A percentile compares a stretch with the other conserved stretches of the same genome.
Evolutionary conservation across 2,329 filamentous ascomycete genomes (phyloP).

Genomic region (Ascochyta rabiei): DNA sequence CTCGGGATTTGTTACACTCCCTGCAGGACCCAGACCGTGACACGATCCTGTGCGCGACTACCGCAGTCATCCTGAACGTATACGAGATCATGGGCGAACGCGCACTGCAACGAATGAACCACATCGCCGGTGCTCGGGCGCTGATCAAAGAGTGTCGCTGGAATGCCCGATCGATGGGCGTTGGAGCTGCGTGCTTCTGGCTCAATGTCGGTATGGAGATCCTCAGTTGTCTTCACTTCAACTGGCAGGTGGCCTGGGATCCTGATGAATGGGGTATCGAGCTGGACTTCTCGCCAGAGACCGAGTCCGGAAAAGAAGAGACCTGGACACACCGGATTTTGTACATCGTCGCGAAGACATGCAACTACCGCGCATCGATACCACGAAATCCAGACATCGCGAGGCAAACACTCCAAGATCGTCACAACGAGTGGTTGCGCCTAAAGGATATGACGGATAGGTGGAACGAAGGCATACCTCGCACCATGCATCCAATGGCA

Average conservation of each 20-base stretch:
- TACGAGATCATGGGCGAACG: slow-evolving; percentile 92
- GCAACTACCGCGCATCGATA: slow-evolving; percentile 79
- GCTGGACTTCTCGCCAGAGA: slow-evolving; percentile 69
- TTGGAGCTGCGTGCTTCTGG: slow-evolving; percentile 92
- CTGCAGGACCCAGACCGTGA: slow-evolving; percentile 86
- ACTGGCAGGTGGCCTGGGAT: slow-evolving; percentile 86
- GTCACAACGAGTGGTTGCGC: slow-evolving; percentile 76
- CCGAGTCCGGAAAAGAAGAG: slow-evolving; percentile 72
- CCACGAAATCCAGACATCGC: slow-evolving; percentile 65
- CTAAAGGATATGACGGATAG: slow-evolving; percentile 82
- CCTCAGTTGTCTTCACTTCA: slow-evolving; percentile 84
- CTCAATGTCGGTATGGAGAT: slow-evolving; percentile 89
- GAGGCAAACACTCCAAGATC: slow-evolving; percentile 66
- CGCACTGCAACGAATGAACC: slow-evolving; percentile 81
- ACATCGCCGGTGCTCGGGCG: slow-evolving; percentile 82
- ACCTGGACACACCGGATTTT: slow-evolving; percentile 88
- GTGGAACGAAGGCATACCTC: slow-evolving; percentile 80
- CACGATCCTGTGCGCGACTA: slow-evolving; percentile 81
- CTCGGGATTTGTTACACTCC: slow-evolving; percentile 74
- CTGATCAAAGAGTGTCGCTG: slow-evolving; percentile 89
- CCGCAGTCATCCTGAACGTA: slow-evolving; percentile 86
- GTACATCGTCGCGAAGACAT: slow-evolving; percentile 85
- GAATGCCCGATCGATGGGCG: slow-evolving; percentile 78
- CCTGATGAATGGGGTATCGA: slow-evolving; percentile 90
- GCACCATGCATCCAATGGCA: slow-evolving; percentile 85